phyloP scores from a whole-genome alignment of 2,329 filamentous ascomycete genomes.

The Gnomoniopsis sp. region DNA sequence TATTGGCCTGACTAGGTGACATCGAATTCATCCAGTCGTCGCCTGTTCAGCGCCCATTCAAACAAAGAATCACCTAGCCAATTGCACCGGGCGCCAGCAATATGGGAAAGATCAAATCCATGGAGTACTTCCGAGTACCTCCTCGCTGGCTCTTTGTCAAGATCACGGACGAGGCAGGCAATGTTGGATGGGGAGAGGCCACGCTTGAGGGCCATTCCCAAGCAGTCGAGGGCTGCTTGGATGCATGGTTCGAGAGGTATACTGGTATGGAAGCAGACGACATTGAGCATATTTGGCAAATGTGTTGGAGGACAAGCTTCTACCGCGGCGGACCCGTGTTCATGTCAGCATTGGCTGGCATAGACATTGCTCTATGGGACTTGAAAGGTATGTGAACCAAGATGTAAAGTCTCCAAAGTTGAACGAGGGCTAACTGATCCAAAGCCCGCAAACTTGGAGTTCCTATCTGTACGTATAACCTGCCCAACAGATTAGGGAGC shows the following conservation, averaged over 20 bases:
- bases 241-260: slow-evolving; percentile 55
- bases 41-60: slow-evolving; percentile 33
- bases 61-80: too few species aligned
- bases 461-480: slow-evolving; percentile 45
- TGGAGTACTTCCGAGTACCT: slow-evolving; percentile 64
- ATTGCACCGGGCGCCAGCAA: not conserved
- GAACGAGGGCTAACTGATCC: not conserved
- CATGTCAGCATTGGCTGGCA: slow-evolving; percentile 65
- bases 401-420: too few species aligned
- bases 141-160: slow-evolving; percentile 68
- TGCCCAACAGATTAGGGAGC: too few species aligned
- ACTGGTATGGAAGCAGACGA: slow-evolving; percentile 61
- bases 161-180: slow-evolving; percentile 55
- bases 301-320: slow-evolving; percentile 60
- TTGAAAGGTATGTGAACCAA: slow-evolving; percentile 58
- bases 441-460: slow-evolving; percentile 38
- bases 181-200: slow-evolving; percentile 62
- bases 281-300: slow-evolving; percentile 69
- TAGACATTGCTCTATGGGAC: slow-evolving; percentile 69
- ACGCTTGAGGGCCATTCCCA: slow-evolving; percentile 63
- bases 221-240: slow-evolving; percentile 61
- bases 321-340: slow-evolving; percentile 68
- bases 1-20: too few species aligned
- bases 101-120: slow-evolving; percentile 58
- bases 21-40: too few species aligned